phyloP scores from a whole-genome alignment of 108 stramenopile genomes.

The Skeletonema tropicum region DNA sequence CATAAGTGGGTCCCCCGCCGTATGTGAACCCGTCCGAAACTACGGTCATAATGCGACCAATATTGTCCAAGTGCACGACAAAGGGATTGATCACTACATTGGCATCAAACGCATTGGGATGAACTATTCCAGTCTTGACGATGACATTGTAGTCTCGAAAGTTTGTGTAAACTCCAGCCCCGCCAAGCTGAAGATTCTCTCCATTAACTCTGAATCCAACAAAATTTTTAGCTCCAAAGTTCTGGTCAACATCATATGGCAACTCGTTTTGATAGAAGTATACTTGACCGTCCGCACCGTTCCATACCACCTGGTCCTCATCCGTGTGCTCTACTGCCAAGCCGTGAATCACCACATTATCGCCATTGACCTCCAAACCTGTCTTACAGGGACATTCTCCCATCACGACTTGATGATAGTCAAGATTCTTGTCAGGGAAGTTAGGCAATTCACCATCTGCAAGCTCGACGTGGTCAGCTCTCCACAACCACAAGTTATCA shows the following conservation, averaged over 20 bases:
- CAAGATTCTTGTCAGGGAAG: conserved; percentile 45
- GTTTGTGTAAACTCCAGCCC: conserved; percentile 56
- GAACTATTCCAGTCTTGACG: background rate
- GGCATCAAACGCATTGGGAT: background rate
- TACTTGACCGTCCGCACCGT: conserved; percentile 65
- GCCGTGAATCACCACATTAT: conserved; percentile 63
- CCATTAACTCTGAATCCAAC: conserved; percentile 60
- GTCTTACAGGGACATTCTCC: conserved; percentile 55
- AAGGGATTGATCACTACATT: background rate
- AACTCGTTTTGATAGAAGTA: conserved; percentile 82
- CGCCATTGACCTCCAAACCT: conserved; percentile 34
- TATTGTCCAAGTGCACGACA: background rate
- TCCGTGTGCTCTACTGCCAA: conserved; percentile 80
- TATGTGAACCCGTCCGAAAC: background rate
- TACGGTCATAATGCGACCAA: background rate
- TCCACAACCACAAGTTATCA: conserved; percentile 89
- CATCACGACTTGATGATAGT: conserved; percentile 50
- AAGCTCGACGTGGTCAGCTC: conserved; percentile 80
- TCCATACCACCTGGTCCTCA: conserved; percentile 78
- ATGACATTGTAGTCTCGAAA: conserved; percentile 6
- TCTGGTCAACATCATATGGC: conserved; percentile 69
- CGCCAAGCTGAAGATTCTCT: conserved; percentile 41
- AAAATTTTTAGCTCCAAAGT: conserved; percentile 27
- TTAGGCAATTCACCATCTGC: conserved; percentile 42
- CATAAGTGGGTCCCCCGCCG: background rate